phyloP scores from a whole-genome alignment of 805 yeast genomes.

The Ogataea neopini region DNA sequence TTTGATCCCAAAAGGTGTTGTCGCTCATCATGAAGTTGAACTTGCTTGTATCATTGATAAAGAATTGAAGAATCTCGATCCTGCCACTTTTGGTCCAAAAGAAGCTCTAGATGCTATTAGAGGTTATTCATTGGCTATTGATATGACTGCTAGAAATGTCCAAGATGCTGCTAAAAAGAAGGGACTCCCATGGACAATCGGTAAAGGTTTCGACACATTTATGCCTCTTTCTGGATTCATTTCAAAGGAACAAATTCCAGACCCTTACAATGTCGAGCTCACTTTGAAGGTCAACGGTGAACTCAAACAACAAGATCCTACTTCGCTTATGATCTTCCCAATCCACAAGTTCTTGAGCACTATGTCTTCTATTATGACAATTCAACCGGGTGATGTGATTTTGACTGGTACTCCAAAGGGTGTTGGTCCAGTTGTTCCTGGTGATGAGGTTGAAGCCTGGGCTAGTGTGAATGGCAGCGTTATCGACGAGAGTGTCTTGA shows the following conservation, averaged over 20 bases:
- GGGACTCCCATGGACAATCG: slow-evolving; percentile 96
- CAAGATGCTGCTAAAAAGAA: slow-evolving; percentile 92
- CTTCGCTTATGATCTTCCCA: slow-evolving; percentile 84
- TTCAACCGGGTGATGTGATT: slow-evolving; percentile 86
- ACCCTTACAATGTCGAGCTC: slow-evolving; percentile 71
- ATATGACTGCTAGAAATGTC: slow-evolving; percentile 93
- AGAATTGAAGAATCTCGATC: slow-evolving; percentile 60
- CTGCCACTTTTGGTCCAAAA: slow-evolving; percentile 52
- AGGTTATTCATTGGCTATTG: slow-evolving; percentile 89
- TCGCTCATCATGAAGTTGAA: slow-evolving; percentile 92
- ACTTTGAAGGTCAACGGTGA: slow-evolving; percentile 70
- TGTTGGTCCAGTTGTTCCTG: slow-evolving; percentile 81
- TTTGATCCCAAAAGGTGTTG: slow-evolving; percentile 75
- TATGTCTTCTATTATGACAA: slow-evolving; percentile 87
- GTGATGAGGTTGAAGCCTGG: slow-evolving; percentile 72
- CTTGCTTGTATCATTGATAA: slow-evolving; percentile 75
- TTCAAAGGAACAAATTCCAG: slow-evolving; percentile 62
- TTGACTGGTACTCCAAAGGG: slow-evolving; percentile 98
- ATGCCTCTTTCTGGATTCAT: slow-evolving; percentile 81
- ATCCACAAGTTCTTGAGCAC: slow-evolving; percentile 77
- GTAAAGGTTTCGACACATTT: slow-evolving; percentile 96
- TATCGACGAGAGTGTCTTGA: slow-evolving; percentile 50
- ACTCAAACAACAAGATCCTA: slow-evolving; percentile 68
- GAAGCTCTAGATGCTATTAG: slow-evolving; percentile 78
- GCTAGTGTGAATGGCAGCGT: slow-evolving; percentile 56